A percentile compares a stretch with the other conserved stretches of the same genome.
Conservation (phyloP, 1,139 yeast genomes). For the Suhomyces taliae region DNA sequence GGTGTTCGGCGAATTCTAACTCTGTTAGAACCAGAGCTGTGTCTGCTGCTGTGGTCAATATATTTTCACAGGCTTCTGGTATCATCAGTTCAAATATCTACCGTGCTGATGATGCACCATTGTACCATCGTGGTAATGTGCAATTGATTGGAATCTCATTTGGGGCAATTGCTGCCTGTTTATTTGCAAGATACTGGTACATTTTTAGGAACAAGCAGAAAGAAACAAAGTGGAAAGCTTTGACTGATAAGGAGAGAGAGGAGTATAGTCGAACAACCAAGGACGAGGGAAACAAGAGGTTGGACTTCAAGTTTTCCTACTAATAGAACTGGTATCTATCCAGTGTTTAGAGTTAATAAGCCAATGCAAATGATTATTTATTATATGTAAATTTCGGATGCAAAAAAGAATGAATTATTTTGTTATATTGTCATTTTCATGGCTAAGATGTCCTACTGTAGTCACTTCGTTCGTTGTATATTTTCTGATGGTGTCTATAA, state of each 20-base stretch:
- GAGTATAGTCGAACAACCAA: conserved; percentile 42
- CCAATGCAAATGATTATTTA: too few species aligned
- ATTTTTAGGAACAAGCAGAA: conserved; percentile 46
- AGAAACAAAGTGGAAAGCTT: conserved; percentile 44
- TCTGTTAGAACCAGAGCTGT: conserved; percentile 19
- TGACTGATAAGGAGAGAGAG: conserved; percentile 48
- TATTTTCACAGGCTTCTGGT: conserved; percentile 16
- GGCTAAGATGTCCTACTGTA: too few species aligned
- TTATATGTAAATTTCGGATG: too few species aligned
- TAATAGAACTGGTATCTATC: background rate
- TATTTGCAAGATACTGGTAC: conserved; percentile 34
- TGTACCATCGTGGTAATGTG: conserved; percentile 16
- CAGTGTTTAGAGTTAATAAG: too few species aligned
- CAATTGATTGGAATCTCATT: conserved; percentile 15
- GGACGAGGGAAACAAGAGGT: conserved; percentile 55
- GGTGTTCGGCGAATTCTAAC: conserved; percentile 20
- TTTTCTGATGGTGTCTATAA: too few species aligned
- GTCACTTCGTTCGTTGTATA: too few species aligned
- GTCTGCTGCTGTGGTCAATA: conserved; percentile 20
- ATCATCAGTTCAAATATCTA: conserved; percentile 17
- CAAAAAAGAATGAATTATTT: too few species aligned
- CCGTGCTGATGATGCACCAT: conserved; percentile 17
- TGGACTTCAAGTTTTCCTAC: conserved; percentile 47
- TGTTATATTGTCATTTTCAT: too few species aligned
- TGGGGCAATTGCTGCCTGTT: conserved; percentile 13